phyloP scores from a whole-genome alignment of 2,329 filamentous ascomycete genomes.

The Exophiala mesophila region DNA sequence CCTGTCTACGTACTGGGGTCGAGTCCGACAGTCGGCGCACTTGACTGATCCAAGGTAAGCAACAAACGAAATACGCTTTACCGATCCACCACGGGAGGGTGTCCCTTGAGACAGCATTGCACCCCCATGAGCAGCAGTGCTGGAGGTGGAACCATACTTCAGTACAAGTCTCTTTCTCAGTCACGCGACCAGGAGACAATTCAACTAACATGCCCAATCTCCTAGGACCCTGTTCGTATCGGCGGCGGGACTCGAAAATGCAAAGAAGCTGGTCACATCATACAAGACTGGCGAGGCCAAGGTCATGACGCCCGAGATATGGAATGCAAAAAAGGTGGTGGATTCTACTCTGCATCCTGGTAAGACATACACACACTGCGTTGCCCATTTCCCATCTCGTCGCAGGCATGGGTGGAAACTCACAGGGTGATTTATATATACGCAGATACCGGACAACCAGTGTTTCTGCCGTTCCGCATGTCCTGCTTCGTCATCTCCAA shows the following conservation, averaged over 20 bases:
- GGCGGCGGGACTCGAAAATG: constrained; percentile 70
- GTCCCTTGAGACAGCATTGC: not conserved
- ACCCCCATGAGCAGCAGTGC: too few relatives aligned
- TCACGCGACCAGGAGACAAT: not conserved
- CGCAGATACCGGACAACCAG: constrained; percentile 82
- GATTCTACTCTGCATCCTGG: constrained; percentile 94
- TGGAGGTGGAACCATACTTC: too few relatives aligned
- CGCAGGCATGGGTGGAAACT: too few relatives aligned
- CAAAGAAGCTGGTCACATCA: constrained; percentile 71
- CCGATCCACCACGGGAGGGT: not conserved
- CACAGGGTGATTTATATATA: not conserved
- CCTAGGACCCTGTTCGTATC: constrained; percentile 83
- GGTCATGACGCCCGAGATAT: constrained; percentile 83
- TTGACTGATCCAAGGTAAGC: constrained; percentile 93
- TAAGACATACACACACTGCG: constrained; percentile 40
- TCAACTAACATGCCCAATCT: not conserved
- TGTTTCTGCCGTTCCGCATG: constrained; percentile 96
- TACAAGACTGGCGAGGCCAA: constrained; percentile 81
- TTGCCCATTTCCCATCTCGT: not conserved
- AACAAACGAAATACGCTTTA: constrained; percentile 3
- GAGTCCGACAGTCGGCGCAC: constrained; percentile 81
- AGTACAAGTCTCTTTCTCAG: constrained; percentile 2
- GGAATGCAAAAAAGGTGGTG: constrained; percentile 94
- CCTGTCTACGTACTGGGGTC: constrained; percentile 87
- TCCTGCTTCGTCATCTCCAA: constrained; percentile 92